phyloP scores from a whole-genome alignment of 2,329 filamentous ascomycete species.

The Paraphoma chrysanthemicola region DNA sequence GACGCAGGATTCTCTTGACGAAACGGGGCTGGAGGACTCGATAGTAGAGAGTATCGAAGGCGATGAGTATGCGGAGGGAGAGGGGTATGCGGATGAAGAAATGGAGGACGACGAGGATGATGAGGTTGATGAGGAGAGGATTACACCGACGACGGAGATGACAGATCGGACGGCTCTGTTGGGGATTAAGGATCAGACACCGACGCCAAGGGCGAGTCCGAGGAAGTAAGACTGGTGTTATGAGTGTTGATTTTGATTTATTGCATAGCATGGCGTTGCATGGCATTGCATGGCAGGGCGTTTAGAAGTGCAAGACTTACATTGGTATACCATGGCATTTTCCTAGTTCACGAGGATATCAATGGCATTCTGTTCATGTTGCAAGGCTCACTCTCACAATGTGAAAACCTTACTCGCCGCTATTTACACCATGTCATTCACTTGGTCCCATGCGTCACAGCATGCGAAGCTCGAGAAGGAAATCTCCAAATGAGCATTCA shows the following conservation, averaged over 20 bases:
- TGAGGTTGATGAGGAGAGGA: conserved; percentile 25
- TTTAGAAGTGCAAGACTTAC: conserved; percentile 3
- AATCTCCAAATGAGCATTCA: too few species aligned
- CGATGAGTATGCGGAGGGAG: conserved; percentile 31
- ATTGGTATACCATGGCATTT: too few species aligned
- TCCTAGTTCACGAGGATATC: not conserved
- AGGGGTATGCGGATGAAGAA: conserved; percentile 28
- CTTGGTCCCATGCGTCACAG: too few species aligned
- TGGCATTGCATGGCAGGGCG: conserved; percentile 17
- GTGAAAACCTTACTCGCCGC: too few species aligned
- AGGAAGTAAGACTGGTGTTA: conserved; percentile 6
- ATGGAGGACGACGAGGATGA: conserved; percentile 27
- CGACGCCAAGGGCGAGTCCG: conserved; percentile 26
- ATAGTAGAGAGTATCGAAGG: conserved; percentile 59
- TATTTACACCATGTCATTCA: too few species aligned
- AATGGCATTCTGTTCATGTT: not conserved
- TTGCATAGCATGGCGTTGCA: conserved; percentile 18
- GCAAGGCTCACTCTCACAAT: not conserved
- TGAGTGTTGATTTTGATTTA: not conserved
- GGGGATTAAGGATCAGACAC: conserved; percentile 24
- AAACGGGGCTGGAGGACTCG: conserved; percentile 54
- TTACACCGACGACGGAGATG: conserved; percentile 18
- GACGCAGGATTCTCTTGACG: conserved; percentile 59
- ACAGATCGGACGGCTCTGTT: conserved; percentile 18
- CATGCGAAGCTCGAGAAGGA: too few species aligned